A percentile compares a stretch with the other conserved stretches of the same genome.
Evolutionary conservation across 106 monocot genomes (phyloP).

Genomic region (Allium sativum): DNA sequence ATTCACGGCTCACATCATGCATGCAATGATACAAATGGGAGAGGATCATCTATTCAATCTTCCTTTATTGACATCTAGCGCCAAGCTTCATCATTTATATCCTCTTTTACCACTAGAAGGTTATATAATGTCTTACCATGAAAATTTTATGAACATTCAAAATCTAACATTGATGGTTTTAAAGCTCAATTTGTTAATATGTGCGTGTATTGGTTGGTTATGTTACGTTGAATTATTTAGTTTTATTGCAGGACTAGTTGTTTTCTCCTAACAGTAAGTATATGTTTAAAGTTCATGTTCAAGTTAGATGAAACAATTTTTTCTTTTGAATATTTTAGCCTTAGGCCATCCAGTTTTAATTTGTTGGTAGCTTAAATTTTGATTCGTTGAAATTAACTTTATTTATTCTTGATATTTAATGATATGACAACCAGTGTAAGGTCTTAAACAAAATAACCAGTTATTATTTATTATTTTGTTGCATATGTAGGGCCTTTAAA

Average conservation of each 20-base stretch:
- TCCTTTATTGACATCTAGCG: constrained; percentile 60
- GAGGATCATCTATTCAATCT: constrained; percentile 65
- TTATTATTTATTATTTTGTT: too few species aligned
- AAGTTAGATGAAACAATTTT: too few species aligned
- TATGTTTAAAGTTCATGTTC: too few species aligned
- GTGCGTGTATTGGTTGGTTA: constrained; percentile 28
- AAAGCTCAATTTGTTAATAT: neutral
- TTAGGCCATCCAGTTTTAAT: too few species aligned
- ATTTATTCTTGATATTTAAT: too few species aligned
- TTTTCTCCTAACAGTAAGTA: constrained; percentile 49
- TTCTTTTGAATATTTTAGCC: too few species aligned
- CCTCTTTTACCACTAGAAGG: constrained; percentile 53
- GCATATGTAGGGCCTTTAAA: too few species aligned
- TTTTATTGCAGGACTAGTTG: constrained; percentile 41
- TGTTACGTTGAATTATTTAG: constrained; percentile 45
- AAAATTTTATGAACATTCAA: neutral
- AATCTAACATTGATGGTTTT: neutral
- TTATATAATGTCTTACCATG: constrained; percentile 3
- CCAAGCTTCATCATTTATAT: constrained; percentile 55
- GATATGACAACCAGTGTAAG: too few species aligned
- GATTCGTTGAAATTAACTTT: too few species aligned
- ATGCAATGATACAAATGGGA: constrained; percentile 36
- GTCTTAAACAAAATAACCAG: too few species aligned
- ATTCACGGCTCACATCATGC: neutral
- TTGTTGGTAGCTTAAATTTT: too few species aligned